Conservation (phyloP, 768 basidiomycete genomes). For the Mycena venus region DNA sequence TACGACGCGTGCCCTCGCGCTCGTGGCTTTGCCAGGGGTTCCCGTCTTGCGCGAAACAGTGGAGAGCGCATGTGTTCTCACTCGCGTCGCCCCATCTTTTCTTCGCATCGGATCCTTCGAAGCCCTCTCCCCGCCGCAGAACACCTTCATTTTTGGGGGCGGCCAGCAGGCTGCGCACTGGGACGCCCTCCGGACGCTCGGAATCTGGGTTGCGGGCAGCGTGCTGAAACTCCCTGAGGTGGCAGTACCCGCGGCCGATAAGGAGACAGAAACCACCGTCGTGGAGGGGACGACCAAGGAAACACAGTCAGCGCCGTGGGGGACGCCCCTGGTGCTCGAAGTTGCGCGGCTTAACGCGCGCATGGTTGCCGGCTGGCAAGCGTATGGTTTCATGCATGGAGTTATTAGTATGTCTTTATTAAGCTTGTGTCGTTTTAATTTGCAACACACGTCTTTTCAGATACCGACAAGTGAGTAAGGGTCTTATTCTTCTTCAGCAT, state of each 20-base stretch:
- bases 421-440: too few relatives aligned
- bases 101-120: conserved; percentile 94
- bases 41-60: conserved; percentile 80
- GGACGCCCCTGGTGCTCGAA: conserved; percentile 78
- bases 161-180: conserved; percentile 82
- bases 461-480: conserved; percentile 89
- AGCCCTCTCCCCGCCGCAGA: conserved; percentile 79
- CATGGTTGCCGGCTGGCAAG: conserved; percentile 98
- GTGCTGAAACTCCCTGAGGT: conserved; percentile 62
- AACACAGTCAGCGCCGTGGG: conserved; percentile 70
- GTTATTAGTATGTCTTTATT: too few relatives aligned
- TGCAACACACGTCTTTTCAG: too few relatives aligned
- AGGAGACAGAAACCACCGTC: not conserved
- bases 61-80: conserved; percentile 81
- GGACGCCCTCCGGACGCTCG: conserved; percentile 81
- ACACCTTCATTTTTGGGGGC: conserved; percentile 78
- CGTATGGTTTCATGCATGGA: conserved; percentile 94
- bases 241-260: not conserved
- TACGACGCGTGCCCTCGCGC: conserved; percentile 87
- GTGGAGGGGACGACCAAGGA: conserved; percentile 48
- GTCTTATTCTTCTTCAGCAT: conserved; percentile 3
- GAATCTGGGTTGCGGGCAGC: conserved; percentile 77
- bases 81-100: conserved; percentile 91
- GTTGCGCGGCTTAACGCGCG: conserved; percentile 86
- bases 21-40: conserved; percentile 81